Conservation (phyloP, 148 eudicot species). For the Persicaria maculosa region DNA sequence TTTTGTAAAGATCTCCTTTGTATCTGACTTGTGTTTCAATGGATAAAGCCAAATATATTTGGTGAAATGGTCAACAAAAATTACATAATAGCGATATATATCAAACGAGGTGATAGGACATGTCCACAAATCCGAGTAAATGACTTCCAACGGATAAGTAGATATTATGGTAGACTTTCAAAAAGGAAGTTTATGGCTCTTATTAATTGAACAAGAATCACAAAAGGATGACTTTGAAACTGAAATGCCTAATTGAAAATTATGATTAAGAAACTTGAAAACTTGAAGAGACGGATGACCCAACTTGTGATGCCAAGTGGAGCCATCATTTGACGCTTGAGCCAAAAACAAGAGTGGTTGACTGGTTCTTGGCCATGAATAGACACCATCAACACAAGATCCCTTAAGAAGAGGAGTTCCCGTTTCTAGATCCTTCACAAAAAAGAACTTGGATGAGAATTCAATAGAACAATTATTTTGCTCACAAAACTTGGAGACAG, state of each 20-base stretch:
- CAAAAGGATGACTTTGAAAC: neutral
- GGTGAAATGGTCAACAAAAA: neutral
- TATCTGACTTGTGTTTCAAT: too few relatives aligned
- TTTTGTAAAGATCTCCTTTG: too few relatives aligned
- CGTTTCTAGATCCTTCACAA: neutral
- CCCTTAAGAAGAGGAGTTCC: neutral
- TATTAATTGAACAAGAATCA: neutral
- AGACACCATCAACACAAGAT: neutral
- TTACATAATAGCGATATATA: neutral
- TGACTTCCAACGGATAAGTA: neutral
- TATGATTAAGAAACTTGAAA: neutral
- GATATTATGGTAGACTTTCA: neutral
- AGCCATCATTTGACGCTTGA: too few relatives aligned
- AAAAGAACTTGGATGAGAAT: neutral
- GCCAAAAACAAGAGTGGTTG: too few relatives aligned
- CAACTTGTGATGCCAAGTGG: neutral
- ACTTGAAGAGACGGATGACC: neutral
- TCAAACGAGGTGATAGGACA: neutral
- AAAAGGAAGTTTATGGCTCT: neutral
- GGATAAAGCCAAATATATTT: too few relatives aligned
- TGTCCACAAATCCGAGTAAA: neutral
- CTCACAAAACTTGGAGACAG: neutral
- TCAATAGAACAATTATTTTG: neutral
- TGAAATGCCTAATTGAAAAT: neutral
- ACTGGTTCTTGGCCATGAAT: neutral